phyloP scores from a whole-genome alignment of 352 stramenopile species.

The Globisporangium iwayamae region DNA sequence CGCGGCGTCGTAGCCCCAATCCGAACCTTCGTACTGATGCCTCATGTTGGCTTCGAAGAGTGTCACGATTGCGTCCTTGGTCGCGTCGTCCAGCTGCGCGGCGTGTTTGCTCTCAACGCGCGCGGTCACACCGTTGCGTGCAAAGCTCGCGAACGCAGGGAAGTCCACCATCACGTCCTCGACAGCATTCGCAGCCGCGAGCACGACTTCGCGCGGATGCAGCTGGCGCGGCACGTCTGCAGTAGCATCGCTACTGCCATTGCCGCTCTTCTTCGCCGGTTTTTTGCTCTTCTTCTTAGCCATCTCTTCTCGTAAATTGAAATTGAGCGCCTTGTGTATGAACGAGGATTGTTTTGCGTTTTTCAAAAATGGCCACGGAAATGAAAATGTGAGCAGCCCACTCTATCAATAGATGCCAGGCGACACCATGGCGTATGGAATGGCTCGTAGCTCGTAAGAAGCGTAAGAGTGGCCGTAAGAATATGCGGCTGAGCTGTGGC shows the following conservation, averaged over 20 bases:
- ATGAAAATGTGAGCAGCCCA: too few species aligned
- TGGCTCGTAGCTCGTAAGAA: neutral
- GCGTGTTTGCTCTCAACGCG: slow-evolving; percentile 43
- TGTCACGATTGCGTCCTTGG: slow-evolving; percentile 35
- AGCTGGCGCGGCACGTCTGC: neutral
- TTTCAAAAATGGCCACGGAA: neutral
- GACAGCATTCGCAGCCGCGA: slow-evolving; percentile 52
- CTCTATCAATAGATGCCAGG: neutral
- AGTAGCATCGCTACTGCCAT: neutral
- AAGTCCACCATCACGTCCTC: slow-evolving; percentile 63
- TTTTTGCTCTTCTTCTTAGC: slow-evolving; percentile 25
- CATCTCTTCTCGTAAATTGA: slow-evolving; percentile 8
- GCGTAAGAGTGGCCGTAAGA: neutral
- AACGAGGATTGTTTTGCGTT: too few species aligned
- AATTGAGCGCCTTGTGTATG: neutral
- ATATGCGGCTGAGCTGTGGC: slow-evolving; percentile 13
- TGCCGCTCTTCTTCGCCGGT: slow-evolving; percentile 12
- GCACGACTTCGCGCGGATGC: slow-evolving; percentile 14
- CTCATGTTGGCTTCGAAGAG: slow-evolving; percentile 94
- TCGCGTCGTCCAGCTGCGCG: slow-evolving; percentile 26
- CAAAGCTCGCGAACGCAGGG: slow-evolving; percentile 47
- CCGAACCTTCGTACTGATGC: slow-evolving; percentile 78
- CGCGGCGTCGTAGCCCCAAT: slow-evolving; percentile 88
- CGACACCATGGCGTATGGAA: neutral
- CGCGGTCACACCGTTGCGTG: slow-evolving; percentile 43